Conservation (phyloP, 2,329 filamentous ascomycete species). For the Ceratocystis destructans region DNA sequence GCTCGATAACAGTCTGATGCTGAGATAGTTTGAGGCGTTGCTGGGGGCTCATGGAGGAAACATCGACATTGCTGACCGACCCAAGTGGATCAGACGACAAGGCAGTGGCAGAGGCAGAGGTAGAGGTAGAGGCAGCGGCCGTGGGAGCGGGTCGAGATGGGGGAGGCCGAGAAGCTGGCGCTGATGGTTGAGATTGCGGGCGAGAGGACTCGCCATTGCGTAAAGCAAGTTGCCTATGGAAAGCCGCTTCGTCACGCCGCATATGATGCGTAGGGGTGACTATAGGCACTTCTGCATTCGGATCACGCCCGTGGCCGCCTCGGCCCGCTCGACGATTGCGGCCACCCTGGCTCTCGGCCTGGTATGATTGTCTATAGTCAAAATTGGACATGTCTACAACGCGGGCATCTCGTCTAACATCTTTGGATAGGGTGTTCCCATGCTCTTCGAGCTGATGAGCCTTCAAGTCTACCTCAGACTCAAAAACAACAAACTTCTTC, state of each 20-base stretch:
- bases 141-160: conserved; percentile 10
- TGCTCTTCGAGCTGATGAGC: conserved; percentile 81
- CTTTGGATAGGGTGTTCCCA: conserved; percentile 65
- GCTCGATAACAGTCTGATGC: conserved; percentile 73
- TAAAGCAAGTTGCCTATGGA: conserved; percentile 82
- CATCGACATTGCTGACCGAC: conserved; percentile 14
- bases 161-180: conserved; percentile 20
- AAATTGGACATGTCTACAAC: conserved; percentile 80
- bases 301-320: conserved; percentile 29
- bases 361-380: conserved; percentile 61
- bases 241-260: conserved; percentile 75
- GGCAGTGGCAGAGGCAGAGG: conserved; percentile 18
- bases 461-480: conserved; percentile 86
- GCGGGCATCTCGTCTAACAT: conserved; percentile 67
- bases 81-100: conserved; percentile 19
- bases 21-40: conserved; percentile 69
- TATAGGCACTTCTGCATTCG: conserved; percentile 53
- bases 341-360: conserved; percentile 37
- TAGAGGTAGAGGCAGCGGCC: conserved; percentile 17
- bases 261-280: conserved; percentile 61
- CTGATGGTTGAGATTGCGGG: conserved; percentile 38
- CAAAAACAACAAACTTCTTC: conserved; percentile 96
- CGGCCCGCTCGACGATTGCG: conserved; percentile 31
- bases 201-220: conserved; percentile 46
- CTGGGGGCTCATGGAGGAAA: conserved; percentile 44